These are phyloP conservation scores for Senecio squalidus DNA, from an alignment of 140 eudicot genomes.

Conservation along the genomic window DNA sequence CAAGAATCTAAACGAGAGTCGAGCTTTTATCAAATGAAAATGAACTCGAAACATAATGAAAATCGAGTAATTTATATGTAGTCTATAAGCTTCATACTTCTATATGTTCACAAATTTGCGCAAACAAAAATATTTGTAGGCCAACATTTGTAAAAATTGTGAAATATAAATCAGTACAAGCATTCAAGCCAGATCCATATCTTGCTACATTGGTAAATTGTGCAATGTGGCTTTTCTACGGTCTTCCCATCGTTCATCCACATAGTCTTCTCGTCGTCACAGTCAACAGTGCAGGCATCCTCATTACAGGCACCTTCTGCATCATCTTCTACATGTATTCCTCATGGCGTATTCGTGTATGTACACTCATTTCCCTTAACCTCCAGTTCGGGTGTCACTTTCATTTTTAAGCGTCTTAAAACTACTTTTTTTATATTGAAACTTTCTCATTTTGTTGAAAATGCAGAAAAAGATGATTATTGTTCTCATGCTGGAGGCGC, in stretches of 20 bases:
- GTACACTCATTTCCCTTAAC: constrained; percentile 1
- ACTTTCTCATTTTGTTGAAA: background rate
- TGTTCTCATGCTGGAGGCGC: constrained; percentile 23
- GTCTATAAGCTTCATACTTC: too few relatives aligned
- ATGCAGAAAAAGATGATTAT: constrained; percentile 52
- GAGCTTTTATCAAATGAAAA: too few relatives aligned
- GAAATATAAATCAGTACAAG: constrained; percentile 54
- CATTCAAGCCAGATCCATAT: constrained; percentile 73
- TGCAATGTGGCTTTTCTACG: constrained; percentile 76
- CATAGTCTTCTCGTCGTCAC: constrained; percentile 59
- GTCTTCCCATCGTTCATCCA: constrained; percentile 69
- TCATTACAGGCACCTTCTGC: constrained; percentile 39
- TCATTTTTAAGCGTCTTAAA: background rate
- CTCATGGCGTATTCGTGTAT: constrained; percentile 40
- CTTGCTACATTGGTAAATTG: constrained; percentile 70
- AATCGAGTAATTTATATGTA: too few relatives aligned
- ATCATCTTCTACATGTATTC: constrained; percentile 47
- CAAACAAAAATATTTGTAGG: constrained; percentile 36
- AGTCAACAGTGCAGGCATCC: constrained; percentile 56
- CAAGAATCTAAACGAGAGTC: too few relatives aligned
- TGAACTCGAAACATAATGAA: too few relatives aligned
- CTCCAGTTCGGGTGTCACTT: background rate
- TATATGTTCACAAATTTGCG: too few relatives aligned
- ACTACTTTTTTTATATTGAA: background rate
- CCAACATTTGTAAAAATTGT: constrained; percentile 56